Evolutionary conservation across 164 flowering plant genomes (phyloP), one percentile per base, ranked within the genome.

Genomic region (Vitis labrusca): DNA sequence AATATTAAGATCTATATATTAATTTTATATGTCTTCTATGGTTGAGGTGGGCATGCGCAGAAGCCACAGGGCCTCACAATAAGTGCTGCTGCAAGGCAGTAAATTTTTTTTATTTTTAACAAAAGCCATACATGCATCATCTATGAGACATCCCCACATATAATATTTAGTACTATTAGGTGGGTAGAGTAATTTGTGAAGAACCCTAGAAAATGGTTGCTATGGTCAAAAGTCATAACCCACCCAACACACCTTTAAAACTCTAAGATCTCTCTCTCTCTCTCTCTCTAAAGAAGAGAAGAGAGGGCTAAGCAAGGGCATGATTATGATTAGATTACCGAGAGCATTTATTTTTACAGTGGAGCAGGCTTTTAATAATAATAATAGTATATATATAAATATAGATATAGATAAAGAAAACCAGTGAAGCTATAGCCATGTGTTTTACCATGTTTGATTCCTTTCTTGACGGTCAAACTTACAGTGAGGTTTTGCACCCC

Each of bases 391-490:
- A 14, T 59, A 37, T 3, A 37, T 5, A 37, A 37, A 37, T 37
- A 37, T 37, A 37, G 44, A 37, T 3, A 37, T 37, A 37, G 44
- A 37, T 3, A 37, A 37, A 37, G 44, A 37, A 37, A 37, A 37
- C 6, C 44, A 51, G 72, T 63, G 62, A 63, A 74, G 65, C 59
- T 59, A 44, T 19, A 51, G 69, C 83, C 86, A 81, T 78, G 85
- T 84, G 88, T 81, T 85, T 86, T 83, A 77, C 84, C 79, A 17
- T 71, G 67, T 79, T 81, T 85, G 87, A 80, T 83, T 83, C 87
- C 82, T 82, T 77, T 74, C 53, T 82, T 85, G 85, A 85, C 86
- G 85, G 88, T 87, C 88, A 87, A 87, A 87, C 81, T 76, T 76
- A 74, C 82, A 75, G 72, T 64, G 59, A 65, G 64, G 66, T 78